Evolutionary conservation across 345 rosid genomes (phyloP).

Genomic region (sweet orange (Citrus sinensis)): DNA sequence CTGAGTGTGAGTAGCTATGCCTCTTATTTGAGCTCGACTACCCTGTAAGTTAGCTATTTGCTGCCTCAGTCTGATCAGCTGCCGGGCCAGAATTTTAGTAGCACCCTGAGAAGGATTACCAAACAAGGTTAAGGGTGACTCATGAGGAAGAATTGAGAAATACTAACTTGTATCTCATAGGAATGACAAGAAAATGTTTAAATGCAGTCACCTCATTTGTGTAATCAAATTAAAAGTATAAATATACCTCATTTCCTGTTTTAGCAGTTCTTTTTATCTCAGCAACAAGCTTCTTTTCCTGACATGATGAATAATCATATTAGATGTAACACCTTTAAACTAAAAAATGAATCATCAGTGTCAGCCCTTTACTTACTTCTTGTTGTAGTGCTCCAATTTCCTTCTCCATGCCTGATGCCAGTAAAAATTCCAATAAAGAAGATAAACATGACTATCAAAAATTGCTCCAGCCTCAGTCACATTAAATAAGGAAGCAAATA

Average conservation of each 20-base stretch:
- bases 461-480: not conserved
- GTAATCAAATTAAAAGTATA: not conserved
- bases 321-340: not conserved
- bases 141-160: not conserved
- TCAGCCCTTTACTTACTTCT: constrained; percentile 55
- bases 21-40: constrained; percentile 98
- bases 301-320: constrained; percentile 18
- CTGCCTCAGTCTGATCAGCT: constrained; percentile 83
- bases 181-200: not conserved
- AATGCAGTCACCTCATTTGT: not conserved
- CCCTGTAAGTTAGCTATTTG: constrained; percentile 90
- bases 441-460: constrained; percentile 5
- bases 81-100: constrained; percentile 82
- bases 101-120: constrained; percentile 53
- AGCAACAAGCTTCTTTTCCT: constrained; percentile 94
- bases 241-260: constrained; percentile 83
- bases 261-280: constrained; percentile 93
- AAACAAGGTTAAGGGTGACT: not conserved
- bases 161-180: not conserved
- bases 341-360: not conserved
- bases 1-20: constrained; percentile 98
- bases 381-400: constrained; percentile 77
- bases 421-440: constrained; percentile 15
- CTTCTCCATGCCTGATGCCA: constrained; percentile 75
- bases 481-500: not conserved